Evolutionary conservation across 805 yeast species (phyloP).

Genomic region (Myxozyma vanderwaltii): DNA sequence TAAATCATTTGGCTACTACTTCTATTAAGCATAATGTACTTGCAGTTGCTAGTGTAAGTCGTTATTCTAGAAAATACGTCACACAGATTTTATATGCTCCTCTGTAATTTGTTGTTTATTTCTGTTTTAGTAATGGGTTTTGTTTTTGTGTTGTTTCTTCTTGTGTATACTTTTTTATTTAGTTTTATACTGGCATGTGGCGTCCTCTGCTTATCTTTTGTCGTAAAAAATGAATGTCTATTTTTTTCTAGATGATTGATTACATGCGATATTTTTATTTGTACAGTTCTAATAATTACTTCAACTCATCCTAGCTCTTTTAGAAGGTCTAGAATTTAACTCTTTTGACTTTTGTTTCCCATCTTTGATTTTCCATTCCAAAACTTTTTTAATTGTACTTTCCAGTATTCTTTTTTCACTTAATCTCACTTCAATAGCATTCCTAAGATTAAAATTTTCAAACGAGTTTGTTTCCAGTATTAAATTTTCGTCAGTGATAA

Average conservation of each 20-base stretch:
- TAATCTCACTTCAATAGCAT: conserved; percentile 31
- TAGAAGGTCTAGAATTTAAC: conserved; percentile 12
- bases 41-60: conserved; percentile 88
- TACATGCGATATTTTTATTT: neutral
- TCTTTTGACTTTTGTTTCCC: conserved; percentile 9
- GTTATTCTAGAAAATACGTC: conserved; percentile 82
- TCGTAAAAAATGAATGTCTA: neutral
- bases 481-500: conserved; percentile 32
- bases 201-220: neutral
- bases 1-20: conserved; percentile 94
- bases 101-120: conserved; percentile 14
- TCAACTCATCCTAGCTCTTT: conserved; percentile 5
- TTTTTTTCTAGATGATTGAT: too few species aligned
- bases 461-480: conserved; percentile 10
- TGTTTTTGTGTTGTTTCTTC: neutral
- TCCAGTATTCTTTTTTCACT: conserved; percentile 29
- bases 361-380: conserved; percentile 19
- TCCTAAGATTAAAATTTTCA: conserved; percentile 18
- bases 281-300: neutral
- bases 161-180: too few species aligned
- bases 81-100: conserved; percentile 90
- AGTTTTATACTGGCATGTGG: conserved; percentile 2
- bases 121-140: neutral
- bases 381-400: conserved; percentile 12
- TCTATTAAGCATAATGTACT: conserved; percentile 90